A percentile compares a stretch with the other conserved stretches of the same genome.
These are phyloP conservation scores for Nicotiana undulata DNA, from an alignment of 257 asterid species.

Conservation along the genomic window DNA sequence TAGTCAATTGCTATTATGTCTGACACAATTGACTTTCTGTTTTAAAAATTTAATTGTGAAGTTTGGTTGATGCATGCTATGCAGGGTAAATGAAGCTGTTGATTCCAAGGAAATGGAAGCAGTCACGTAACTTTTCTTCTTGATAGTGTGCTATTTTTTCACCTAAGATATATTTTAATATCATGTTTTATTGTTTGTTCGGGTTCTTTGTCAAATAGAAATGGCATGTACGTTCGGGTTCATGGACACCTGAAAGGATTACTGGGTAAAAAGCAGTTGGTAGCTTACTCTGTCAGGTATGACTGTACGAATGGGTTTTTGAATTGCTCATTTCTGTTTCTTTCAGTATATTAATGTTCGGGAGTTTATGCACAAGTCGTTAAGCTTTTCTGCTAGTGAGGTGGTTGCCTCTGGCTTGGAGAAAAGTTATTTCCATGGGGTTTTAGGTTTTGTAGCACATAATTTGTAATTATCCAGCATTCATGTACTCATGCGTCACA, in stretches of 20 bases:
- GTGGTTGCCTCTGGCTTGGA: background rate
- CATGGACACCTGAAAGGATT: constrained; percentile 88
- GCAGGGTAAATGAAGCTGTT: constrained; percentile 61
- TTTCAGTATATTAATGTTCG: background rate
- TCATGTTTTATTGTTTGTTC: background rate
- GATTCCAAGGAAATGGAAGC: constrained; percentile 70
- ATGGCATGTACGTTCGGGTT: constrained; percentile 81
- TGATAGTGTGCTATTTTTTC: background rate
- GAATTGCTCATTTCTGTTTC: background rate
- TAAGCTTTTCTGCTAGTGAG: background rate
- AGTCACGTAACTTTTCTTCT: constrained; percentile 41
- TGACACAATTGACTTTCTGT: background rate
- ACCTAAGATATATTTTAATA: background rate
- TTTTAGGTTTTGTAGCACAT: background rate
- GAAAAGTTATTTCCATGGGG: background rate
- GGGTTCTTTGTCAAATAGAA: constrained; percentile 27
- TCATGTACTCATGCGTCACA: background rate
- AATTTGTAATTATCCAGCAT: background rate
- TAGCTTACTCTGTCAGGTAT: constrained; percentile 78
- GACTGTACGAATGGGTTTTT: background rate
- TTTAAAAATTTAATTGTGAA: background rate
- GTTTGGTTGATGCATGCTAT: constrained; percentile 8
- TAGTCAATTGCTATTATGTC: background rate
- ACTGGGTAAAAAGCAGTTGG: constrained; percentile 70
- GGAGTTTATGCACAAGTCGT: background rate